Percentiles rank a stretch among this genome's conserved stretches.
These are phyloP conservation scores for Mallotus repandus DNA, from an alignment of 441 rosid species.

Conservation along the genomic window DNA sequence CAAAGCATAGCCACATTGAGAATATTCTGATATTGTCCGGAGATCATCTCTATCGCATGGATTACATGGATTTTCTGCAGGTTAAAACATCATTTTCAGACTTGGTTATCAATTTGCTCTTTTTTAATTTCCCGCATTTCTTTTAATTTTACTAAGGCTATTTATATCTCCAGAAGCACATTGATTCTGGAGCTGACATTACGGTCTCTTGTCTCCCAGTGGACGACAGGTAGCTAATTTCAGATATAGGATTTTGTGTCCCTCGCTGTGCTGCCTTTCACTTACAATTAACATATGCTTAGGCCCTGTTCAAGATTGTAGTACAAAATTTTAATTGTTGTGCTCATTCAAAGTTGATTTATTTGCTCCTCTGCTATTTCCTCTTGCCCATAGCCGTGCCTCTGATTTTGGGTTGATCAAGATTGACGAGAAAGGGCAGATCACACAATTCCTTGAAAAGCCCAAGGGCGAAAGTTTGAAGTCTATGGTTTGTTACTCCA, in stretches of 20 bases:
- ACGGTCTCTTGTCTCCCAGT: conserved; percentile 75
- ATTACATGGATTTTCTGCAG: conserved; percentile 82
- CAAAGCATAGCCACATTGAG: conserved; percentile 70
- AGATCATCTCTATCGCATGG: conserved; percentile 89
- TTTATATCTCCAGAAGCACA: conserved; percentile 61
- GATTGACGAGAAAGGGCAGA: conserved; percentile 60
- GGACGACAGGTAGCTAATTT: conserved; percentile 51
- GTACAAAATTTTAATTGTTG: background rate
- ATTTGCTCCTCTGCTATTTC: conserved; percentile 5
- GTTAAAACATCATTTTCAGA: conserved; percentile 30
- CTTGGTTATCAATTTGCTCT: background rate
- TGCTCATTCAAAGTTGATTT: background rate
- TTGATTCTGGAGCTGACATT: conserved; percentile 70
- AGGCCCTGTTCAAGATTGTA: background rate
- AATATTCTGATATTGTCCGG: conserved; percentile 80
- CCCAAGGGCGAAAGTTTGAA: conserved; percentile 67
- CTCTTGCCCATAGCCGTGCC: conserved; percentile 53
- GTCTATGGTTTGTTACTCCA: conserved; percentile 58
- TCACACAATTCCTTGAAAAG: conserved; percentile 67
- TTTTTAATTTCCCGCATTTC: background rate
- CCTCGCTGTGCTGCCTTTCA: background rate
- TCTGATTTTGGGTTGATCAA: conserved; percentile 78
- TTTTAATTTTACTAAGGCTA: background rate
- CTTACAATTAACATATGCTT: background rate
- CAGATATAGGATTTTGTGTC: background rate